Evolutionary conservation across 2,329 filamentous ascomycete genomes (phyloP), one percentile per base, ranked within the genome.

Genomic region (Daldinia eschscholtzii): DNA sequence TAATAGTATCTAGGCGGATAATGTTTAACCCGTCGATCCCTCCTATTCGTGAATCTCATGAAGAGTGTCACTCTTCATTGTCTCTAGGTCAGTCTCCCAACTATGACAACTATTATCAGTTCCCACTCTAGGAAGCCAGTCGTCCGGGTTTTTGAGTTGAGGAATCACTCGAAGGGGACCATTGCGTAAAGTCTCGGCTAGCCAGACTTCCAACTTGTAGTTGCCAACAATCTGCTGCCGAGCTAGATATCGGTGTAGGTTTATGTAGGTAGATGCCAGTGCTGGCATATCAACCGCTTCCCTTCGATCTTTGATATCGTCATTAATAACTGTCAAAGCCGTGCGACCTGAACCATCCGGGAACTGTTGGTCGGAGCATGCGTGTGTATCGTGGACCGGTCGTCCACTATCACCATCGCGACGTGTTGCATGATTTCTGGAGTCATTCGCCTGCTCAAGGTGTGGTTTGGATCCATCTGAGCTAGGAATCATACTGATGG

Each of bases 131-230:
- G 28, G 28, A 12, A 18, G 6, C 15, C 37, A 44, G 53, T 35
- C 15, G 7, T 1, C 10, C 13, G 28, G 39, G 28, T 20, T 10
- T 7, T 6, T 18, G 9, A 65, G 39, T 6, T 60, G 57, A 20
- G 64, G 65, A 30, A 68, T 33, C 15, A 68, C 3, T 15, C 15
- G 48, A 23, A 68, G 41, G 42, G 65, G 58, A 1, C 50, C 68
- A 6, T 68, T 65, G 3, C 41, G 13, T 18, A 42, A n/a, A 23
- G 61, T 41, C 42, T 68, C 39, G 6, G 58, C 30, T n/a, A 2
- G 28, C 68, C 68, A 70, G 10, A 3, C 1, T 30, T 63, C 42
- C 6, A 68, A 39, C 6, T 65, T n/a, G 37, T 61, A 35, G 33
- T 59, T 62, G 5, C 12, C 6, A 18, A 44, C 20, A 18, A 42